Evolutionary conservation across 73 alveolate genomes (phyloP).

Genomic region (Paramecium sexaurelia): DNA sequence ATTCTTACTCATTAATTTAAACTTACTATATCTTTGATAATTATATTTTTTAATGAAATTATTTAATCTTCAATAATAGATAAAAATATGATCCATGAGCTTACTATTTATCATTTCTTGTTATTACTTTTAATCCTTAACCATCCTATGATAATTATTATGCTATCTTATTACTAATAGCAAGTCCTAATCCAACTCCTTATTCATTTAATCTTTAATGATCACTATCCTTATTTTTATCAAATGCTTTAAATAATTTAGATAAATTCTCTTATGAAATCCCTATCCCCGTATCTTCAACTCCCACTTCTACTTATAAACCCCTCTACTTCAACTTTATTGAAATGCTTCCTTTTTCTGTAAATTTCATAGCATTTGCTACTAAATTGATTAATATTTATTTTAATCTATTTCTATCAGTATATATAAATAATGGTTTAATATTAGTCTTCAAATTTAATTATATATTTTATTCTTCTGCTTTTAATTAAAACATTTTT

Average conservation of each 20-base stretch:
- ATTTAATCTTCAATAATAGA: neutral
- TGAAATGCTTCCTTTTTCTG: slow-evolving; percentile 62
- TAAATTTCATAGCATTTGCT: slow-evolving; percentile 73
- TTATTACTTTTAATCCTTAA: neutral
- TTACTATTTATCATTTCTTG: neutral
- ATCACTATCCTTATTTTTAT: slow-evolving; percentile 42
- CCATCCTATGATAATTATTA: neutral
- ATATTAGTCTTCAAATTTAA: neutral
- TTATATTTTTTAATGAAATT: neutral
- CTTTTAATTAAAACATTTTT: slow-evolving; percentile 60
- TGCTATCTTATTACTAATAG: slow-evolving; percentile 20
- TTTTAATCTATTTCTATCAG: slow-evolving; percentile 67
- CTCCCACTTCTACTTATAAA: slow-evolving; percentile 43
- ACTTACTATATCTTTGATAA: neutral
- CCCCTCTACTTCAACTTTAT: slow-evolving; percentile 39
- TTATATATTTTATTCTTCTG: slow-evolving; percentile 46
- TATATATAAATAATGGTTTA: neutral
- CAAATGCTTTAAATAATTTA: slow-evolving; percentile 68
- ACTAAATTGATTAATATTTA: slow-evolving; percentile 66
- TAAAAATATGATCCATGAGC: slow-evolving; percentile 6
- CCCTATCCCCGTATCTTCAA: slow-evolving; percentile 74
- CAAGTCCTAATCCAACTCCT: slow-evolving; percentile 55
- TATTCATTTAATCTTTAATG: slow-evolving; percentile 5
- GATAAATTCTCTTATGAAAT: slow-evolving; percentile 44
- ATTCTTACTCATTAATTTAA: neutral